phyloP scores from a whole-genome alignment of 202 grass and related monocot species.

The Dendrocalamus latiflorus region DNA sequence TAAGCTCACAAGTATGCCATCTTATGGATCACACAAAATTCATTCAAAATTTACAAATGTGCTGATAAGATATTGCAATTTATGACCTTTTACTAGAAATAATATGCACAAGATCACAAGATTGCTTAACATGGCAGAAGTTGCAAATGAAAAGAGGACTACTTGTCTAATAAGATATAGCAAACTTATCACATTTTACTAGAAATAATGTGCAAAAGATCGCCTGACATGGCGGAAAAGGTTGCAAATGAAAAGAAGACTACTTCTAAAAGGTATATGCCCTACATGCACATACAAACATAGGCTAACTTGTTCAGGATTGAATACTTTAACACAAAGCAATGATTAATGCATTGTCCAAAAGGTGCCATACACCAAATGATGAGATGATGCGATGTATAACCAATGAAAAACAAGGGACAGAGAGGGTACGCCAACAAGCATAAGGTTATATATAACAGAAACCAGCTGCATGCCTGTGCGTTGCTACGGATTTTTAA shows the following conservation, averaged over 20 bases:
- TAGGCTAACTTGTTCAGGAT: not conserved
- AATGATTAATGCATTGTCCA: not conserved
- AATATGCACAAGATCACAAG: not conserved
- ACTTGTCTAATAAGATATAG: not conserved
- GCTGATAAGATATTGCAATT: not conserved
- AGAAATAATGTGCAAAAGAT: not conserved
- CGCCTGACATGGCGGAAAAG: not conserved
- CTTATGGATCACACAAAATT: not conserved
- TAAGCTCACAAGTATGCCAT: not conserved
- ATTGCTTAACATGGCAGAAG: not conserved
- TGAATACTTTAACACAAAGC: conserved; percentile 2
- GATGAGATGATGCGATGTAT: not conserved
- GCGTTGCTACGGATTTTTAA: no score
- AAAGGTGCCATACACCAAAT: not conserved
- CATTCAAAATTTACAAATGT: not conserved
- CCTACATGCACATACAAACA: not conserved
- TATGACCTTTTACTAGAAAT: not conserved
- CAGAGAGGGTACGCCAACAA: not conserved
- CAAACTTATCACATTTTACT: not conserved
- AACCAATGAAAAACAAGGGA: not conserved
- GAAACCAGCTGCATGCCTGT: not conserved
- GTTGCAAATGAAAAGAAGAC: not conserved
- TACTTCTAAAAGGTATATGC: not conserved
- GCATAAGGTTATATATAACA: not conserved
- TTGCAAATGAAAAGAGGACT: not conserved